Conservation (phyloP, 805 yeast genomes). For the Yarrowia sp. region DNA sequence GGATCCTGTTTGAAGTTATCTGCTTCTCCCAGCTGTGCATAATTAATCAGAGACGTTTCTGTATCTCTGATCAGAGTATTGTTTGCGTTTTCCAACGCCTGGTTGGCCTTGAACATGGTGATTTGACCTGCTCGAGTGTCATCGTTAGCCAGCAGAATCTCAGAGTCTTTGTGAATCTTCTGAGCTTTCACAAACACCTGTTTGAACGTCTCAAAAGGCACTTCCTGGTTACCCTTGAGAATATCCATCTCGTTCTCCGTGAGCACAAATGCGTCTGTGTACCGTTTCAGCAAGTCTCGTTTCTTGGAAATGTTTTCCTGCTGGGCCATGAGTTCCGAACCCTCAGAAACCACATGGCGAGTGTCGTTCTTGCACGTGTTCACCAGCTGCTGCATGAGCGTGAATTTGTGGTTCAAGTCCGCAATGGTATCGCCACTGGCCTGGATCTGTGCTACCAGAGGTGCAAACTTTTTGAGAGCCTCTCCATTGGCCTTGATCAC, state of each 20-base stretch:
- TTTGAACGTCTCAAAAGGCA: constrained; percentile 52
- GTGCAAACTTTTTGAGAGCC: constrained; percentile 50
- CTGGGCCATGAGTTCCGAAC: constrained; percentile 45
- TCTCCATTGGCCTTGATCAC: constrained; percentile 48
- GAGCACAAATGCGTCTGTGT: constrained; percentile 67
- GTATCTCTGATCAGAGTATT: constrained; percentile 60
- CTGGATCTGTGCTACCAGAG: constrained; percentile 46
- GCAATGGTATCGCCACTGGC: constrained; percentile 44
- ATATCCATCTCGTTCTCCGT: constrained; percentile 73
- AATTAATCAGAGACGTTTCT: constrained; percentile 56
- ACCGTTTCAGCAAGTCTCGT: constrained; percentile 47
- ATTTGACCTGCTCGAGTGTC: constrained; percentile 40
- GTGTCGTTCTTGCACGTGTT: constrained; percentile 44
- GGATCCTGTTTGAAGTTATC: constrained; percentile 40
- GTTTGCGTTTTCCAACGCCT: constrained; percentile 71
- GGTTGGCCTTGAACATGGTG: constrained; percentile 49
- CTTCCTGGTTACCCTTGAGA: constrained; percentile 51
- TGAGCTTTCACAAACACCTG: constrained; percentile 69
- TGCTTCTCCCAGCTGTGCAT: constrained; percentile 41
- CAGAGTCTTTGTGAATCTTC: constrained; percentile 68
- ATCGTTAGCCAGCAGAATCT: constrained; percentile 64
- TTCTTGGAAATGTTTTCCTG: constrained; percentile 44
- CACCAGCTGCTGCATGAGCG: constrained; percentile 44
- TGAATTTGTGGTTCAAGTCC: constrained; percentile 41
- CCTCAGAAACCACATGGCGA: constrained; percentile 46